These are phyloP conservation scores for Sugiyamaella japonica DNA, from an alignment of 1,139 yeast genomes.

Conservation along the genomic window DNA sequence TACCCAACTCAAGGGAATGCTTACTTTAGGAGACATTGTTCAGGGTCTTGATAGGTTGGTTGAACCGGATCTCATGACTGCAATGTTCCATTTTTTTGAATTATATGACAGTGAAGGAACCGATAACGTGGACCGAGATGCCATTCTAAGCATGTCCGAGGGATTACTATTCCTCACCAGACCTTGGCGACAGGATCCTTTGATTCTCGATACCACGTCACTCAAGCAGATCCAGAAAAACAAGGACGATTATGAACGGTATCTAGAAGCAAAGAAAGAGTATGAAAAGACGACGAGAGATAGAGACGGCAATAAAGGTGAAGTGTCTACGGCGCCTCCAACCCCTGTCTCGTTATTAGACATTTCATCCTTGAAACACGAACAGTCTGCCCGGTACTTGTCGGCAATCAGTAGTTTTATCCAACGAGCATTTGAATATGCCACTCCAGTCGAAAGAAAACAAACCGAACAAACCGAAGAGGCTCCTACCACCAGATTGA, in stretches of 20 bases:
- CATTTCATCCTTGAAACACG: conserved; percentile 56
- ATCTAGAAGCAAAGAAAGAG: conserved; percentile 21
- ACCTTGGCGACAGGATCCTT: conserved; percentile 50
- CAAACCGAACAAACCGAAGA: no score
- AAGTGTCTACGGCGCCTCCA: conserved; percentile 11
- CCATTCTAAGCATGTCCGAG: conserved; percentile 80
- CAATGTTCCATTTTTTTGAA: conserved; percentile 75
- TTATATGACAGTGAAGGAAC: conserved; percentile 64
- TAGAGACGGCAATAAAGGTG: conserved; percentile 13
- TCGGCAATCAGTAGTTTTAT: conserved; percentile 86
- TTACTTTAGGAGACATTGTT: conserved; percentile 69
- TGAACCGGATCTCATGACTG: conserved; percentile 73
- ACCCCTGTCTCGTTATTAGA: conserved; percentile 29
- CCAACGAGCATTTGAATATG: conserved; percentile 87
- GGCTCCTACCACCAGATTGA: neutral
- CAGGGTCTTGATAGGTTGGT: conserved; percentile 69
- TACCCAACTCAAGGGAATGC: conserved; percentile 50
- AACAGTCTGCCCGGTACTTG: conserved; percentile 77
- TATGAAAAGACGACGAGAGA: conserved; percentile 18
- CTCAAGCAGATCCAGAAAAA: conserved; percentile 23
- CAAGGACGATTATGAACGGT: conserved; percentile 22
- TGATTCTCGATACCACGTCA: conserved; percentile 32
- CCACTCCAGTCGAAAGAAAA: conserved; percentile 43
- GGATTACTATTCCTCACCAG: conserved; percentile 78
- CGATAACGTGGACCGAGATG: conserved; percentile 73